A percentile compares a stretch with the other conserved stretches of the same genome.
phyloP scores from a whole-genome alignment of 345 rosid genomes.

The Eucalyptus cloeziana region DNA sequence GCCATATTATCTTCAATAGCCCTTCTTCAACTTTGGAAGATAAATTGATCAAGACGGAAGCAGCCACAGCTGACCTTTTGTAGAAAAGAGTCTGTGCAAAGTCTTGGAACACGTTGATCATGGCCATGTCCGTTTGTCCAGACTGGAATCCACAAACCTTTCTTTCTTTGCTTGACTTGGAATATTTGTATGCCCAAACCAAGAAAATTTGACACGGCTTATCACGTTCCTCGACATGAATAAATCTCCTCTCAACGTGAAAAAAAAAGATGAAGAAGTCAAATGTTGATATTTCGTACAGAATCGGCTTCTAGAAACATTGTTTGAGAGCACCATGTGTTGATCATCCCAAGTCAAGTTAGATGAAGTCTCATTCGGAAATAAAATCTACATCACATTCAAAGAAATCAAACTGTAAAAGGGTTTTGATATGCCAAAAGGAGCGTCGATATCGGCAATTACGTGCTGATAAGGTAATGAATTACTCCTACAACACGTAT shows the following conservation, averaged over 20 bases:
- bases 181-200: not conserved
- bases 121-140: not conserved
- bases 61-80: not conserved
- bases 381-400: not conserved
- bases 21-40: not conserved
- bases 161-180: not conserved
- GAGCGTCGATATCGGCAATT: fast-evolving
- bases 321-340: not conserved
- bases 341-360: not conserved
- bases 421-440: not conserved
- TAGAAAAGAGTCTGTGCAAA: not conserved
- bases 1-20: not conserved
- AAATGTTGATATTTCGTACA: not conserved
- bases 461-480: not conserved
- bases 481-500: not conserved
- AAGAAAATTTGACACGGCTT: not conserved
- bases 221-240: not conserved
- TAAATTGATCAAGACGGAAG: not conserved
- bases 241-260: not conserved
- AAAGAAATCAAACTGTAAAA: not conserved
- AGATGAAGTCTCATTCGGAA: not conserved
- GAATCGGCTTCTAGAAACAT: not conserved
- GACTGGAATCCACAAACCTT: not conserved
- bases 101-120: not conserved
- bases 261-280: not conserved